Percentiles rank a stretch among this genome's conserved stretches.
phyloP scores from a whole-genome alignment of 2,329 filamentous ascomycete genomes.

The Neoarthrinium moseri region DNA sequence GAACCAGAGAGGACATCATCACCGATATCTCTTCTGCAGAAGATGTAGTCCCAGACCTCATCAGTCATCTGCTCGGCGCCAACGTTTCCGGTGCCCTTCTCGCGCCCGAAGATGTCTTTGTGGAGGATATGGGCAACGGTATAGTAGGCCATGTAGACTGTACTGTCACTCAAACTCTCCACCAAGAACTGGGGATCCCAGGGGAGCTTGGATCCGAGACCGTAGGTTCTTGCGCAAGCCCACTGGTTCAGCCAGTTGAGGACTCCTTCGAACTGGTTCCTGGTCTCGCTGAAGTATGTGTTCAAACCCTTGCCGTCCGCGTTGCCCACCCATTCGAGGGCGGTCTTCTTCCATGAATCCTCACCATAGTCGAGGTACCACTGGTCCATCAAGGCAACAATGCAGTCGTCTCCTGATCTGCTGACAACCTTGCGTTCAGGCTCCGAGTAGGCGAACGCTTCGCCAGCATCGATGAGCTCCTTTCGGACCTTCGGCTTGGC shows the following conservation, averaged over 20 bases:
- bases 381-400: slow-evolving; percentile 89
- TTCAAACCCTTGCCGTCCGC: slow-evolving; percentile 68
- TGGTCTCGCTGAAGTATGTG: slow-evolving; percentile 75
- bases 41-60: slow-evolving; percentile 95
- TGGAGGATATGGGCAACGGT: slow-evolving; percentile 69
- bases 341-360: slow-evolving; percentile 78
- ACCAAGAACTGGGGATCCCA: slow-evolving; percentile 93
- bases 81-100: slow-evolving; percentile 67
- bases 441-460: slow-evolving; percentile 91
- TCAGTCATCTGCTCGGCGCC: slow-evolving; percentile 86
- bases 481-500: slow-evolving; percentile 84
- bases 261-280: slow-evolving; percentile 79
- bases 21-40: slow-evolving; percentile 70
- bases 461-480: slow-evolving; percentile 70
- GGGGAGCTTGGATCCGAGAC: slow-evolving; percentile 88
- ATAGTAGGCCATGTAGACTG: slow-evolving; percentile 87
- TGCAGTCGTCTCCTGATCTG: slow-evolving; percentile 88
- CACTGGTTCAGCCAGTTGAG: slow-evolving; percentile 93
- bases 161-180: slow-evolving; percentile 87
- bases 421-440: slow-evolving; percentile 88
- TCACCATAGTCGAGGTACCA: slow-evolving; percentile 98
- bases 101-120: slow-evolving; percentile 80
- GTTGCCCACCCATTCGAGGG: slow-evolving; percentile 70
- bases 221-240: slow-evolving; percentile 90
- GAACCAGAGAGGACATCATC: slow-evolving; percentile 64